phyloP scores from a whole-genome alignment of 768 basidiomycete species.

The Amanita molliuscula region DNA sequence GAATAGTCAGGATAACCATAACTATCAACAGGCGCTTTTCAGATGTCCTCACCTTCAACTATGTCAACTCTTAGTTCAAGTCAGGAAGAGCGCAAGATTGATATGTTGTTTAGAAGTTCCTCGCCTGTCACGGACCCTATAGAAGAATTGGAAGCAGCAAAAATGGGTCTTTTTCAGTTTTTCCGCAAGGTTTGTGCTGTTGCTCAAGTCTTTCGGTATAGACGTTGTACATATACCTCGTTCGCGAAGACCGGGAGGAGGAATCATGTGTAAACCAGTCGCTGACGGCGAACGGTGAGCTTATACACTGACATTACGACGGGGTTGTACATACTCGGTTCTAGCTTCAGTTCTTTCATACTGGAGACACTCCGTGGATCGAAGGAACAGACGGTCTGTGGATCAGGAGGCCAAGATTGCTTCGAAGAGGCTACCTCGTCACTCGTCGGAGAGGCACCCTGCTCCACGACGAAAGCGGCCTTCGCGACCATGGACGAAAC shows the following conservation, averaged over 20 bases:
- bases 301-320: background rate
- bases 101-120: background rate
- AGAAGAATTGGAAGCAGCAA: conserved; percentile 1
- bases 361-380: background rate
- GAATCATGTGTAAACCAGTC: background rate
- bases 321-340: background rate
- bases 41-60: conserved; percentile 3
- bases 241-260: background rate
- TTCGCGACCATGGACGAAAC: background rate
- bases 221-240: conserved; percentile 2
- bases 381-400: background rate
- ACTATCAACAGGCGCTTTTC: background rate
- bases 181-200: background rate
- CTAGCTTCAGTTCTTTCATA: conserved; percentile 2
- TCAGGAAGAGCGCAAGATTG: conserved; percentile 4
- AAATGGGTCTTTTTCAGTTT: conserved; percentile 1
- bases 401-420: background rate
- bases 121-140: conserved; percentile 3
- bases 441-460: background rate
- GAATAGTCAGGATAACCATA: background rate
- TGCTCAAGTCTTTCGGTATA: background rate
- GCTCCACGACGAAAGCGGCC: background rate
- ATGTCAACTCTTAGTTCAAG: conserved; percentile 4
- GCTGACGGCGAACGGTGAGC: background rate
- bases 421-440: background rate